Evolutionary conservation across 345 rosid species (phyloP).

Genomic region (Aethionema arabicum): DNA sequence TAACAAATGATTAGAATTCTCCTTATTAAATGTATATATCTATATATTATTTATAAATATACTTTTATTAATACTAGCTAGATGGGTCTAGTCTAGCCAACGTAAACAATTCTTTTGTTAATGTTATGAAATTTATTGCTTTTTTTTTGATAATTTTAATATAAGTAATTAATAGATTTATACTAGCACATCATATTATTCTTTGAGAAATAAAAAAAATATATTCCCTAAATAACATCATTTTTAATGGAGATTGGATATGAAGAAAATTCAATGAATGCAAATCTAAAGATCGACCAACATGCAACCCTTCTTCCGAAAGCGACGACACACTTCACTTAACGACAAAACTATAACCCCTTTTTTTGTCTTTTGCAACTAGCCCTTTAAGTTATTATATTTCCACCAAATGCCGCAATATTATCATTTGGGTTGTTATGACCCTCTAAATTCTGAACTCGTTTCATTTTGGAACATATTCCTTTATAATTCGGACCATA

Average conservation of each 20-base stretch:
- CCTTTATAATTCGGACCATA: not conserved
- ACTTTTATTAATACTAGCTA: not conserved
- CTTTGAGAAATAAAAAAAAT: not conserved
- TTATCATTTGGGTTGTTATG: not conserved
- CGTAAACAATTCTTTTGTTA: not conserved
- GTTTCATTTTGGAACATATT: not conserved
- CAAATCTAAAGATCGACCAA: slow-evolving; percentile 30
- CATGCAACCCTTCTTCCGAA: slow-evolving; percentile 26
- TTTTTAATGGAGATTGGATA: not conserved
- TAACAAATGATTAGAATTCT: no score
- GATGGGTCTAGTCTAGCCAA: not conserved
- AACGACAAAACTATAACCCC: slow-evolving; percentile 24
- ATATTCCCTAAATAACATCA: slow-evolving; percentile 7
- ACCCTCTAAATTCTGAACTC: not conserved
- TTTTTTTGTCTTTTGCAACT: slow-evolving; percentile 3
- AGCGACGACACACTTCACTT: slow-evolving; percentile 35
- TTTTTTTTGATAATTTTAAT: not conserved
- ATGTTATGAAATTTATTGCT: not conserved
- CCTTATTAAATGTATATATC: no score
- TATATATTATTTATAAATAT: not conserved
- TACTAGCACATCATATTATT: not conserved
- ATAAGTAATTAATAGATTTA: not conserved
- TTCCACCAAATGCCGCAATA: not conserved
- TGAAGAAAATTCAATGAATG: slow-evolving; percentile 26
- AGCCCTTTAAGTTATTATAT: not conserved